Conservation (phyloP, 345 rosid species). For the Salix koriyanagi region DNA sequence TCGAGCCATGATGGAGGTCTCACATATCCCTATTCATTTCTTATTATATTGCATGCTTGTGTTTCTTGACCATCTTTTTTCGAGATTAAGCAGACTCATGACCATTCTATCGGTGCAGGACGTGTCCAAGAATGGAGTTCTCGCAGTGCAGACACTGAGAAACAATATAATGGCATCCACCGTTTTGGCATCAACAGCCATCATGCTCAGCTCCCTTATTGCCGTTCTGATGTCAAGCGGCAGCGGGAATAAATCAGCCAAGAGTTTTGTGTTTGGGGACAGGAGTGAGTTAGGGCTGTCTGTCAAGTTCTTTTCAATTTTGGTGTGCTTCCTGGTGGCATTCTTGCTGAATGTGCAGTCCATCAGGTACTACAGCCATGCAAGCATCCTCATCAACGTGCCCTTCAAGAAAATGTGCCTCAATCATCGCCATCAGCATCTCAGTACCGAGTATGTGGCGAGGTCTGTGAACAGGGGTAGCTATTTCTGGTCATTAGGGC, state of each 20-base stretch:
- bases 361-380: conserved; percentile 84
- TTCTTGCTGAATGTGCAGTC: conserved; percentile 70
- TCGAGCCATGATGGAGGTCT: conserved; percentile 88
- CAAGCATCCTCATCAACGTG: conserved; percentile 76
- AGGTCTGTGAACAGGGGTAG: conserved; percentile 68
- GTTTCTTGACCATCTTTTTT: not conserved
- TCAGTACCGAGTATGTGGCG: conserved; percentile 59
- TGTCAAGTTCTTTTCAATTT: conserved; percentile 60
- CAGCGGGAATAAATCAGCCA: conserved; percentile 20
- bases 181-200: conserved; percentile 76
- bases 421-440: conserved; percentile 28
- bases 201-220: conserved; percentile 71
- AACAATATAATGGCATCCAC: conserved; percentile 98
- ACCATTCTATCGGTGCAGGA: conserved; percentile 34
- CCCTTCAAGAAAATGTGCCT: conserved; percentile 49
- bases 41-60: not conserved
- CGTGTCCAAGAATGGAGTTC: conserved; percentile 62
- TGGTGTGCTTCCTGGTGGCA: conserved; percentile 64
- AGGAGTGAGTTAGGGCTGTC: conserved; percentile 49
- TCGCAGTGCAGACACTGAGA: conserved; percentile 83
- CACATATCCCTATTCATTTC: not conserved
- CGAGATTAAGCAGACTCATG: not conserved
- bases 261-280: conserved; percentile 51
- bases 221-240: conserved; percentile 56
- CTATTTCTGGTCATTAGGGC: conserved; percentile 87